phyloP scores from a whole-genome alignment of 352 stramenopile species.

The Aphanomyces astaci region DNA sequence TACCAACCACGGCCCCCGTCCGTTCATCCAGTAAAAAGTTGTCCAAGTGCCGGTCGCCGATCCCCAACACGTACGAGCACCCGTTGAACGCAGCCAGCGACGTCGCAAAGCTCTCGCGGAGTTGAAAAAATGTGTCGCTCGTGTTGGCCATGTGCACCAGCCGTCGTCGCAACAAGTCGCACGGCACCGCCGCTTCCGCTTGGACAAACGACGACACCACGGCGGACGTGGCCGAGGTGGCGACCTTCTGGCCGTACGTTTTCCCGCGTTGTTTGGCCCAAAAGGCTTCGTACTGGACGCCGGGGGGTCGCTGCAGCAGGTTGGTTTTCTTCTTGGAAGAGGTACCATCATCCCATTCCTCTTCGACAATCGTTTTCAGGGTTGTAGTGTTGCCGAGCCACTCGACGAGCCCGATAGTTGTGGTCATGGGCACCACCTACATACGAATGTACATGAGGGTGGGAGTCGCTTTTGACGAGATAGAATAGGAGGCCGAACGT shows the following conservation, averaged over 20 bases:
- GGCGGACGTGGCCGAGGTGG: constrained; percentile 38
- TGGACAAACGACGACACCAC: constrained; percentile 44
- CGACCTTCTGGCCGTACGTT: constrained; percentile 65
- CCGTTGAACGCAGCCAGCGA: constrained; percentile 81
- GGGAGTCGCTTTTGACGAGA: background rate
- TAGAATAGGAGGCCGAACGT: constrained; percentile 26
- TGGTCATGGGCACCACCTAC: constrained; percentile 74
- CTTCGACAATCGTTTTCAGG: constrained; percentile 70
- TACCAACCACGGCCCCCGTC: constrained; percentile 75
- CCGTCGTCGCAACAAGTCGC: constrained; percentile 66
- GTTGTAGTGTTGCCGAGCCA: constrained; percentile 72
- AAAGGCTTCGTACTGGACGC: constrained; percentile 66
- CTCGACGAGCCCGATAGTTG: constrained; percentile 77
- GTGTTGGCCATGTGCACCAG: constrained; percentile 57
- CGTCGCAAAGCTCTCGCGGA: constrained; percentile 76
- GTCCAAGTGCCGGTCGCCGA: constrained; percentile 87
- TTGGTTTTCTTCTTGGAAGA: constrained; percentile 62
- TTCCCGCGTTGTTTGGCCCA: constrained; percentile 58
- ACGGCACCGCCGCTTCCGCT: constrained; percentile 60
- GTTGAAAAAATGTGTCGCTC: constrained; percentile 73
- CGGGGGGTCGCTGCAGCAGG: constrained; percentile 70
- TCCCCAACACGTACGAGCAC: constrained; percentile 84
- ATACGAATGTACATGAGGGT: background rate
- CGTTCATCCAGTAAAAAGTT: constrained; percentile 84
- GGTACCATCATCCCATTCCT: constrained; percentile 49